Evolutionary conservation across 177 flowering plant species (phyloP).

Genomic region (Vitis hybrid): DNA sequence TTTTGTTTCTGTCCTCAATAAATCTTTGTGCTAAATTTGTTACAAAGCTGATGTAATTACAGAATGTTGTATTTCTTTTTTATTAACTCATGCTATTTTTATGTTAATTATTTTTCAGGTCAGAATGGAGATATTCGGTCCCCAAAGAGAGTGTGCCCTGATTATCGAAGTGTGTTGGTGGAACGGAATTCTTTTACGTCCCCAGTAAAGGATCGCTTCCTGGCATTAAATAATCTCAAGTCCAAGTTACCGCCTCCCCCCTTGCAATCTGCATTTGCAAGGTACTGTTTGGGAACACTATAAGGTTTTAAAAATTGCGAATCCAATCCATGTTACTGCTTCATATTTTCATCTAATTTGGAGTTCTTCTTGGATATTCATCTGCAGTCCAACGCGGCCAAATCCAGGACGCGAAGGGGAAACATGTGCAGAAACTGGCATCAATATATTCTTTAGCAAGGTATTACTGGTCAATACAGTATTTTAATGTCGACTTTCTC

Average conservation of each 20-base stretch:
- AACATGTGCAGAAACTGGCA: slow-evolving; percentile 98
- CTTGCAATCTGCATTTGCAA: slow-evolving; percentile 63
- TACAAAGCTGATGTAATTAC: too few relatives aligned
- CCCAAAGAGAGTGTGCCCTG: slow-evolving; percentile 81
- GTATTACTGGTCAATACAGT: slow-evolving; percentile 29
- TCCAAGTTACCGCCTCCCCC: slow-evolving; percentile 32
- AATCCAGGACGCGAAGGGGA: slow-evolving; percentile 93
- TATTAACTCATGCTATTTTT: not conserved
- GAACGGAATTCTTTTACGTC: slow-evolving; percentile 73
- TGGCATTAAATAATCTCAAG: slow-evolving; percentile 55
- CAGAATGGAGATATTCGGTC: slow-evolving; percentile 82
- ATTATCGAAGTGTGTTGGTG: slow-evolving; percentile 68
- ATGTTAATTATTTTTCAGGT: slow-evolving; percentile 41
- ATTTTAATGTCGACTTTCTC: not conserved
- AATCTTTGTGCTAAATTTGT: too few relatives aligned
- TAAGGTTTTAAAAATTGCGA: slow-evolving; percentile 1
- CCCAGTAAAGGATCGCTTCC: slow-evolving; percentile 69
- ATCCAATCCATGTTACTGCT: slow-evolving; percentile 2
- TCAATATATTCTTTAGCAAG: slow-evolving; percentile 82
- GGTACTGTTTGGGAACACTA: slow-evolving; percentile 38
- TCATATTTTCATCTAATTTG: not conserved
- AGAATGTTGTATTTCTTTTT: not conserved
- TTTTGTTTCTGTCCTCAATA: too few relatives aligned
- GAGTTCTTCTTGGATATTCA: slow-evolving; percentile 1
- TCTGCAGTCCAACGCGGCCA: slow-evolving; percentile 83